Percentiles rank a stretch among this genome's conserved stretches.
These are phyloP conservation scores for Coniferiporia weirii DNA, from an alignment of 1,284 basidiomycete genomes.

Conservation along the genomic window DNA sequence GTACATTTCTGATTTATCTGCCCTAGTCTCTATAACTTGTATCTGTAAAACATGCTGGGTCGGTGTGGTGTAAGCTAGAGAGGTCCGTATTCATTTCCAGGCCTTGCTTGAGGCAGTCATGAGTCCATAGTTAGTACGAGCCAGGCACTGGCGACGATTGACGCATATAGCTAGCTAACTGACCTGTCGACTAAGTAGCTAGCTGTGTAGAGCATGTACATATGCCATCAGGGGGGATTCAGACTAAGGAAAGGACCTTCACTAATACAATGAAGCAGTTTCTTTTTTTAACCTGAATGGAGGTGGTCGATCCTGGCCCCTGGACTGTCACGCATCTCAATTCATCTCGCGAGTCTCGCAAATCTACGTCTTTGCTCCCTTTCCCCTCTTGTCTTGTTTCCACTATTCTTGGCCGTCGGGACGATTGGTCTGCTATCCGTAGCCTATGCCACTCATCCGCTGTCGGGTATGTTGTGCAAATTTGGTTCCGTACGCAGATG, in stretches of 20 bases:
- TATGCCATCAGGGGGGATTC: no score
- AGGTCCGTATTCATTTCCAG: not conserved
- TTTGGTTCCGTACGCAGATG: not conserved
- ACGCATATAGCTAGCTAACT: not conserved
- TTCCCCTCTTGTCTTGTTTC: not conserved
- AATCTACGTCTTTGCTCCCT: no score
- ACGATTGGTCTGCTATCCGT: not conserved
- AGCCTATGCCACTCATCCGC: not conserved
- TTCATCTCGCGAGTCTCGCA: no score
- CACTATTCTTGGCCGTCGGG: not conserved
- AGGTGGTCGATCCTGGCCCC: not conserved
- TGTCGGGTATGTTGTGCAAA: not conserved
- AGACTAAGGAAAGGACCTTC: no score
- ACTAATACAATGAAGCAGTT: no score
- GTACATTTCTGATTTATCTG: slow-evolving; percentile 58
- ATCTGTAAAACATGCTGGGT: not conserved
- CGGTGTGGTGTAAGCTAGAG: not conserved
- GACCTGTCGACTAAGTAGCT: not conserved
- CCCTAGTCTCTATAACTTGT: not conserved
- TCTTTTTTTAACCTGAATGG: not conserved
- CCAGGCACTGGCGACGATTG: not conserved
- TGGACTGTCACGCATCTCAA: no score
- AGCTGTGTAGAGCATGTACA: no score
- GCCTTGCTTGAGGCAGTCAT: not conserved
- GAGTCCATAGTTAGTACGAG: no score